Base-by-base conservation (phyloP, 176 grass and related monocot genomes). In the Carex littledalei region DNA sequence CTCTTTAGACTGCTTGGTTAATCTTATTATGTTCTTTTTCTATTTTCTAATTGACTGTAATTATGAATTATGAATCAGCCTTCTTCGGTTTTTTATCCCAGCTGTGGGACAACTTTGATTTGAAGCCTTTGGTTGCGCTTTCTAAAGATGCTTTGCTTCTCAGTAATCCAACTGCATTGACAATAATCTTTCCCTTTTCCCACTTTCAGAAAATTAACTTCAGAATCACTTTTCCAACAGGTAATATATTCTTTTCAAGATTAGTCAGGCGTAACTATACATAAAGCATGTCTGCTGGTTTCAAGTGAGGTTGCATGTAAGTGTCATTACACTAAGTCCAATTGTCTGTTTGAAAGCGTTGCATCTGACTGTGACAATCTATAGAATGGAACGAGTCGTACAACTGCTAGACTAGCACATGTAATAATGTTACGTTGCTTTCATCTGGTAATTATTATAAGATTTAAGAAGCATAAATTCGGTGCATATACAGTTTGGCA, bases 281-380 rank as follows among this genome's bases (percentile, higher is more conserved):
- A 54, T 14, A 55, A 31, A 77, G 47, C 73, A 77, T 77, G 73
- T 54, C 73, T 55, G 49, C 49, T 31, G 73, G 47, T 55, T 78
- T 78, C 47, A 78, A 54, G 74, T 78, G 74, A 78, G 74, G 74
- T 78, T 78, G 74, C 22, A 78, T 78, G 50, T 78, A 56, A 78
- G 74, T 78, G 74, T 78, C 74, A 78, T 29, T 34, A 78, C 74
- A 78, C 50, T 4, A 54, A 77, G 21, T 77, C 52, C 74, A 55
- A 32, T 18, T 77, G 22, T 31, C 50, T 77, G 8, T 55, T 53
- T 32, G 71, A 78, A 78, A 78, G 50, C 50, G 74, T 56, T 78
- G 74, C 45, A 55, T 77, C 73, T 78, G 47, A 55, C 6, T 17
- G 22, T 78, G 49, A 75, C 47, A 29, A 26, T 52, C 4, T 50